Conservation (phyloP, 2,329 filamentous ascomycete species). For the Cordyceps pruinosa region DNA sequence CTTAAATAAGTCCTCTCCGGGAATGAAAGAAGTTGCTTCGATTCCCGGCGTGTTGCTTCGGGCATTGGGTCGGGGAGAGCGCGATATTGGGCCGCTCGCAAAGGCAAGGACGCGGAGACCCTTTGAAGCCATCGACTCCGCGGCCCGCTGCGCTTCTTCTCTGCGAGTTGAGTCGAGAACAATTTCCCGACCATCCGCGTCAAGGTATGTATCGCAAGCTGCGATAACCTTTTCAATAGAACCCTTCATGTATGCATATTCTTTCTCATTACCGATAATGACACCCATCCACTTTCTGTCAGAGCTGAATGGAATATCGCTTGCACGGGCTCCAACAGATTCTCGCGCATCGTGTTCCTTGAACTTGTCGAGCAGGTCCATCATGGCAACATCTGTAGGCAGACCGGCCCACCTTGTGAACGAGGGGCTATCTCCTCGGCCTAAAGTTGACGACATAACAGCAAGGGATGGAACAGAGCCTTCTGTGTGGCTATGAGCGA, state of each 20-base stretch:
- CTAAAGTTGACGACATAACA: slow-evolving; percentile 77
- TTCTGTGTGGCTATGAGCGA: slow-evolving; percentile 66
- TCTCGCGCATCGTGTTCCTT: slow-evolving; percentile 88
- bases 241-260: slow-evolving; percentile 92
- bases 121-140: slow-evolving; percentile 79
- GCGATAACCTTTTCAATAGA: slow-evolving; percentile 81
- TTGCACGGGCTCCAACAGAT: slow-evolving; percentile 70
- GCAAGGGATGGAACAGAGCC: slow-evolving; percentile 62
- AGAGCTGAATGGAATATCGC: slow-evolving; percentile 92
- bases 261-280: slow-evolving; percentile 66
- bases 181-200: slow-evolving; percentile 77
- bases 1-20: slow-evolving; percentile 65
- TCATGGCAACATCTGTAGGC: slow-evolving; percentile 93
- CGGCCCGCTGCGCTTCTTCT: slow-evolving; percentile 69
- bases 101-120: slow-evolving; percentile 89
- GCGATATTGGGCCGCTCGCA: slow-evolving; percentile 68
- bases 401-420: slow-evolving; percentile 94
- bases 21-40: slow-evolving; percentile 36
- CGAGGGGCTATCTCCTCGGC: slow-evolving; percentile 47
- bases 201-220: slow-evolving; percentile 85
- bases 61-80: slow-evolving; percentile 35
- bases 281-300: slow-evolving; percentile 99
- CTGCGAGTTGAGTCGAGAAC: slow-evolving; percentile 71
- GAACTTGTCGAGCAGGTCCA: slow-evolving; percentile 86
- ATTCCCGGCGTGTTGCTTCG: slow-evolving; percentile 46